Evolutionary conservation across 2,329 filamentous ascomycete species (phyloP).

Genomic region (Colletotrichum sp.): DNA sequence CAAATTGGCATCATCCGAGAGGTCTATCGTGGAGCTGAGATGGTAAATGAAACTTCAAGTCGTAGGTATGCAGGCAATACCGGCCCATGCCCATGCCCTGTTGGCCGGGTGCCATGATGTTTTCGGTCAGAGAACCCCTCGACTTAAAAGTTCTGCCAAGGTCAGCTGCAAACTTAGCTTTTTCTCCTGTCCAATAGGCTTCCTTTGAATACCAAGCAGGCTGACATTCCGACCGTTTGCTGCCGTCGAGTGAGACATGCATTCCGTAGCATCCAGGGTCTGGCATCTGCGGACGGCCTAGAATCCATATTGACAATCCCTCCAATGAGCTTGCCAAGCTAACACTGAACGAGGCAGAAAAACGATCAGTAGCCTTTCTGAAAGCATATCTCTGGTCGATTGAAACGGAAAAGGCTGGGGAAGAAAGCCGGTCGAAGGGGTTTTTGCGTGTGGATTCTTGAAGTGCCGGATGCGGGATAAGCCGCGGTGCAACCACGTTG

Average conservation of each 20-base stretch:
- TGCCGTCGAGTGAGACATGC: background rate
- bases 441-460: too few species aligned
- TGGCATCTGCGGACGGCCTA: background rate
- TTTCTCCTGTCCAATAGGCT: accelerated
- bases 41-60: background rate
- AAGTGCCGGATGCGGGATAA: too few species aligned
- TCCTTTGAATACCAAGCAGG: background rate
- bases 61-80: background rate
- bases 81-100: background rate
- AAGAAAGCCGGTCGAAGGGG: too few species aligned
- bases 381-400: accelerated
- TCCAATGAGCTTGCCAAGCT: too few species aligned
- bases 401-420: too few species aligned
- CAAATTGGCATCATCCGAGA: background rate
- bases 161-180: background rate
- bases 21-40: accelerated
- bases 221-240: background rate
- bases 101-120: background rate
- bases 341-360: accelerated
- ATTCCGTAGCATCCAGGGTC: accelerated
- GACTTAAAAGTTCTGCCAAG: background rate
- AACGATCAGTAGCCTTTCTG: background rate
- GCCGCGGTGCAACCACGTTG: too few species aligned
- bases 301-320: background rate
- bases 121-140: background rate